Base-by-base conservation (phyloP, 306 rosid genomes). In the Cicer judaicum region DNA sequence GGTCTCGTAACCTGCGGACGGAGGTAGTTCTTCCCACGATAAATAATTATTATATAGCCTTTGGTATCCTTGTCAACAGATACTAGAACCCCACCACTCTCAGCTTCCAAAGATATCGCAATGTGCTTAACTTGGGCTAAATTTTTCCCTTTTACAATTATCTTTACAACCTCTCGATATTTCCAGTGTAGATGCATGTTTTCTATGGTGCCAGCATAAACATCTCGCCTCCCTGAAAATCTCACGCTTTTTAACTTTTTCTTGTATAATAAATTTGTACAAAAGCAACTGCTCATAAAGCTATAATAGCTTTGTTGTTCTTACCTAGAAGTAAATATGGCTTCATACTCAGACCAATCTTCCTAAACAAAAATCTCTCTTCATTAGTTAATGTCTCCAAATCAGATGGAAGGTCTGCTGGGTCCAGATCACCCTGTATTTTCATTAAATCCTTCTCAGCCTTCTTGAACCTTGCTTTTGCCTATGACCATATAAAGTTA, bases 171-270 rank as follows among this genome's bases (percentile, higher is more conserved):
- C 84, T 93, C 98, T 1, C 96, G 87, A 55, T 87, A 85, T 76
- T 93, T 93, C 97, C 98, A 91, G 63, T 93, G 98, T 47, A 93
- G 89, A 84, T 93, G 98, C 96, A 93, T 89, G 83, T 93, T 93
- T 84, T 93, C 96, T 80, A 93, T 77, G 73, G 93, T 91, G 75
- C 98, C 98, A 77, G 88, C 83, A 82, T 85, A 93, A 79, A 91
- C 92, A 50, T 79, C 96, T 73, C 96, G 89, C 84, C 81, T 87
- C 79, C 98, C 98, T 91, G 88, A 77, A 62, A 64, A 80, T 63
- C 42, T 19, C 68, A 24, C 39, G 69, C 68, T 49, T 64, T 70
- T 70, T 44, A 65, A 79, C 7, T 21, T 12, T n/a, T 71, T 36
- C 24, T 47, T 40, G 34, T 68, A 34, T 34, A 80, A 82, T 74